phyloP scores from a whole-genome alignment of 2,329 filamentous ascomycete species.

The Penicillium vulpinum region DNA sequence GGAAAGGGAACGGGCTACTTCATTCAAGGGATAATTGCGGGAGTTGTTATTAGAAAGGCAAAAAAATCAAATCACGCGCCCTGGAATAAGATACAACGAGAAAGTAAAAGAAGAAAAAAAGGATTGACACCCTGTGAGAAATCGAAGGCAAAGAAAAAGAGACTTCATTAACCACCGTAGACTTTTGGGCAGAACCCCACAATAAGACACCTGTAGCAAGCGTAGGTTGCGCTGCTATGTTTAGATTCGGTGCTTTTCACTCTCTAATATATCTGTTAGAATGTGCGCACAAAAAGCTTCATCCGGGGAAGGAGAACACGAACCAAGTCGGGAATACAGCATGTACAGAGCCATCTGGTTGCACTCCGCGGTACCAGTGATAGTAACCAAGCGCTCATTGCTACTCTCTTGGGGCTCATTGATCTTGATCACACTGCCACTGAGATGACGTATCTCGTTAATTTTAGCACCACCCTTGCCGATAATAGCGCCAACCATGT shows the following conservation, averaged over 20 bases:
- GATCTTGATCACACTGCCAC: slow-evolving; percentile 98
- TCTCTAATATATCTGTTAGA: slow-evolving; percentile 54
- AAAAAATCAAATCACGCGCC: slow-evolving; percentile 21
- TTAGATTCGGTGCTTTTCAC: slow-evolving; percentile 72
- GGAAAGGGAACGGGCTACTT: slow-evolving; percentile 17
- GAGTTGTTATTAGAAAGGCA: slow-evolving; percentile 27
- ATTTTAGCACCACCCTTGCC: slow-evolving; percentile 98
- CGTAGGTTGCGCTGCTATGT: slow-evolving; percentile 1
- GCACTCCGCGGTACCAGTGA: slow-evolving; percentile 95
- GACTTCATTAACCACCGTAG: slow-evolving; percentile 27
- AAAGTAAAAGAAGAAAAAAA: slow-evolving; percentile 20
- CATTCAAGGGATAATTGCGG: slow-evolving; percentile 17
- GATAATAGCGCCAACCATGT: slow-evolving; percentile 99
- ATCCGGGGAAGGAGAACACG: slow-evolving; percentile 7
- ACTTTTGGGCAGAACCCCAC: slow-evolving; percentile 23
- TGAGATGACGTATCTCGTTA: slow-evolving; percentile 96
- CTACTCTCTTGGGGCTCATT: slow-evolving; percentile 99
- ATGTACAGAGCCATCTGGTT: slow-evolving; percentile 99
- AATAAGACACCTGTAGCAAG: slow-evolving; percentile 1
- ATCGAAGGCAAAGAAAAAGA: slow-evolving; percentile 17
- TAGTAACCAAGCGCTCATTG: slow-evolving; percentile 95
- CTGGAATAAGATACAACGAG: slow-evolving; percentile 38
- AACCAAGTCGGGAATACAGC: slow-evolving; percentile 96
- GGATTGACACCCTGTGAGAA: slow-evolving; percentile 15
- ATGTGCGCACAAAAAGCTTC: background rate